Evolutionary conservation across 2,329 filamentous ascomycete genomes (phyloP), one percentile per base, ranked within the genome.

Genomic region (Botrytis byssoidea): DNA sequence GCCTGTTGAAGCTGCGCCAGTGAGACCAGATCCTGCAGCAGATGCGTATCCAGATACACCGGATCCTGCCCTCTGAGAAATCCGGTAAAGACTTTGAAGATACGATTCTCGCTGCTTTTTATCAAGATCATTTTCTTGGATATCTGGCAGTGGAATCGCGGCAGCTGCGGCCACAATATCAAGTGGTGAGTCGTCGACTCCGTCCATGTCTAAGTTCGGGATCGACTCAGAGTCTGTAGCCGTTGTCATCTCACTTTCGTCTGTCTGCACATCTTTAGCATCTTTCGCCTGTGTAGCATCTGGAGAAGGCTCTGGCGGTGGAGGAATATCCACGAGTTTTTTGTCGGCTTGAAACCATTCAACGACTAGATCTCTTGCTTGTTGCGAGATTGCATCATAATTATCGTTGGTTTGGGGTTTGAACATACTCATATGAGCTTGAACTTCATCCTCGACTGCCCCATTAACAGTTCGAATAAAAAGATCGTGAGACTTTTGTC

Each of bases 371-470:
- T 74, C 70, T 8, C 63, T 55, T 6, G 78, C 73, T 25, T 65
- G 42, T 46, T 74, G 61, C 12, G 77, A 55, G 73, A 80, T 75
- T 40, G 73, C 55, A 9, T 78, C 75, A 59, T 79, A 80, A 32
- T 55, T 71, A 25, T 72, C 61, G 60, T 79, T 79, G 61, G 71
- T 77, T 22, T 79, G 76, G 2, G 71, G 74, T 16, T 73, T 71
- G 44, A 80, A 80, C 78, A 80, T 80, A 65, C 74, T 76, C 65
- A 78, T 79, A 71, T 80, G 79, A 10, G 77, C 77, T 42, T 75
- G 75, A 37, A 80, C 76, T 63, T 80, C 79, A 71, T 79, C 76
- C 42, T 72, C 73, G 1, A 78, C 79, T 63, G 77, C 75, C 37
- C 61, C 59, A 46, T 79, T 79, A 0, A 74, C 59, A 25, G 71